phyloP scores from a whole-genome alignment of 164 flowering plant species.

The Akebia trifoliata region DNA sequence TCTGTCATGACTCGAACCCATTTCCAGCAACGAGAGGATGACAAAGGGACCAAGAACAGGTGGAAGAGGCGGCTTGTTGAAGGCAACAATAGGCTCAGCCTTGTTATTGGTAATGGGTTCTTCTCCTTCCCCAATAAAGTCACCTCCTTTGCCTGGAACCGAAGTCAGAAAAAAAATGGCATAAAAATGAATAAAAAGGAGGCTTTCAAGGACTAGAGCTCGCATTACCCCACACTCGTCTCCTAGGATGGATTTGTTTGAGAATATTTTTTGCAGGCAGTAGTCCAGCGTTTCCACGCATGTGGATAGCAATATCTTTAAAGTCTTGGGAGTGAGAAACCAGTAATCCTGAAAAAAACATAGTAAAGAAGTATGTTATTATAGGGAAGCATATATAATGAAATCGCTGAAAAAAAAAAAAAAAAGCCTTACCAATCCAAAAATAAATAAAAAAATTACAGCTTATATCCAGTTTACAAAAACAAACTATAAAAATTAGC shows the following conservation, averaged over 20 bases:
- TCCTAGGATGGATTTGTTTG: constrained; percentile 17
- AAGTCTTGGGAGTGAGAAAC: background rate
- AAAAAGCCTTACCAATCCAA: too few species aligned
- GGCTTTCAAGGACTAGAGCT: background rate
- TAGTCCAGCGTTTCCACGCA: constrained; percentile 33
- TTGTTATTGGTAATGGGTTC: constrained; percentile 22
- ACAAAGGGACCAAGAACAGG: constrained; percentile 58
- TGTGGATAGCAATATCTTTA: constrained; percentile 7
- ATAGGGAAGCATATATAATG: too few species aligned
- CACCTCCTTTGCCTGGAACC: constrained; percentile 30
- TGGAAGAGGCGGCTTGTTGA: constrained; percentile 63
- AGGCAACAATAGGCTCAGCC: constrained; percentile 49
- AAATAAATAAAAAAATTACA: too few species aligned
- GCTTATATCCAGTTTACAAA: too few species aligned
- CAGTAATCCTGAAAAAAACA: background rate
- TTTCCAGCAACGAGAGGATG: constrained; percentile 48
- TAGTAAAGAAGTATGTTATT: too few species aligned
- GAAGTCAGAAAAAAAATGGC: background rate
- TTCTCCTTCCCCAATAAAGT: constrained; percentile 14
- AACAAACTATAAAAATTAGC: too few species aligned
- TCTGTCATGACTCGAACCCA: constrained; percentile 35
- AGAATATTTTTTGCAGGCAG: constrained; percentile 27
- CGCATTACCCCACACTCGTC: constrained; percentile 33
- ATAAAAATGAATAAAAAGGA: background rate
- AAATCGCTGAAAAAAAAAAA: too few species aligned